phyloP scores from a whole-genome alignment of 495 filamentous ascomycete species.

The Penicillium tannophilum region DNA sequence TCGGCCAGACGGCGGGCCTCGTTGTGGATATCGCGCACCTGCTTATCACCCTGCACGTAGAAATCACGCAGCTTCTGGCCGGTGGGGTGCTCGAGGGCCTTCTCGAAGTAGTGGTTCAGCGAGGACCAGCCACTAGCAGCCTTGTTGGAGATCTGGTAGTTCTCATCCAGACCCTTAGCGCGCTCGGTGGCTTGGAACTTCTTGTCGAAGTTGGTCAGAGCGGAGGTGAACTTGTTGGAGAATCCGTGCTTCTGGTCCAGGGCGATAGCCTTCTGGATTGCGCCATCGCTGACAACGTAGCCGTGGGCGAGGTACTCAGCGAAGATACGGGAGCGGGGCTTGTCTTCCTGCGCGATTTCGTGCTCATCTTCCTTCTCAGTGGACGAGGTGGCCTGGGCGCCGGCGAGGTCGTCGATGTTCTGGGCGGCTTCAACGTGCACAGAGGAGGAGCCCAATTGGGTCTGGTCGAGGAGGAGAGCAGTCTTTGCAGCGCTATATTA shows the following conservation, averaged over 20 bases:
- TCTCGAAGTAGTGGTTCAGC: slow-evolving; percentile 84
- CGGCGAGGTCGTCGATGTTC: slow-evolving; percentile 66
- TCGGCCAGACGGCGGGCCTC: slow-evolving; percentile 88
- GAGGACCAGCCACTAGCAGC: slow-evolving; percentile 66
- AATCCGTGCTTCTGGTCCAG: slow-evolving; percentile 92
- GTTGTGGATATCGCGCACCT: slow-evolving; percentile 87
- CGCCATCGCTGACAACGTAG: slow-evolving; percentile 83
- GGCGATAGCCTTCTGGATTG: slow-evolving; percentile 79
- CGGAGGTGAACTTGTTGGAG: slow-evolving; percentile 70
- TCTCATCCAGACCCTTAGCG: slow-evolving; percentile 72
- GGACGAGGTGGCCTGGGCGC: slow-evolving; percentile 44
- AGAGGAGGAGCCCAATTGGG: slow-evolving; percentile 78
- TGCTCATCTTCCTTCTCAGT: slow-evolving; percentile 56
- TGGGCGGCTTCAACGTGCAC: slow-evolving; percentile 74
- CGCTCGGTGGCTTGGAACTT: slow-evolving; percentile 81
- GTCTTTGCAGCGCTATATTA: slow-evolving; percentile 77
- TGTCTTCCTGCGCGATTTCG: slow-evolving; percentile 88
- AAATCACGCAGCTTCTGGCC: slow-evolving; percentile 84
- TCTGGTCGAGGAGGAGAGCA: slow-evolving; percentile 93
- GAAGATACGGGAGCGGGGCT: slow-evolving; percentile 87
- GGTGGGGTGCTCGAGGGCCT: slow-evolving; percentile 80
- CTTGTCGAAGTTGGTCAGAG: slow-evolving; percentile 73
- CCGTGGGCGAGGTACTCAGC: slow-evolving; percentile 96
- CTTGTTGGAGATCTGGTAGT: slow-evolving; percentile 70
- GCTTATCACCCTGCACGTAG: slow-evolving; percentile 77